A percentile compares a stretch with the other conserved stretches of the same genome.
These are phyloP conservation scores for Brassica carinata DNA, from an alignment of 345 rosid genomes.

Conservation along the genomic window DNA sequence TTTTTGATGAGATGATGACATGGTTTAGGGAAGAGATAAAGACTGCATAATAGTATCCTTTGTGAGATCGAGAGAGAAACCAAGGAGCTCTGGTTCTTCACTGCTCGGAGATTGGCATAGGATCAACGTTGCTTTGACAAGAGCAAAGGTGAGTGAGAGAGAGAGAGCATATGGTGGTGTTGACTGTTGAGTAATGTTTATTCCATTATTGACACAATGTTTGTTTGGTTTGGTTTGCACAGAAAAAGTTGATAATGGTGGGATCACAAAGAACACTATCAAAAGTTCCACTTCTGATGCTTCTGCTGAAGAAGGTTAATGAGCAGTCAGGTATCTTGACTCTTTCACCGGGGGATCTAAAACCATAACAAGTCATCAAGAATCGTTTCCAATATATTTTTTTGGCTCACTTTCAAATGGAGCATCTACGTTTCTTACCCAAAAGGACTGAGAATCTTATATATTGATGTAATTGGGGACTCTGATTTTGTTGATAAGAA, in stretches of 20 bases:
- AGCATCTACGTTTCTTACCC: too few relatives aligned
- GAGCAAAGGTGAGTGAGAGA: too few relatives aligned
- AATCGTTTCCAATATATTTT: too few relatives aligned
- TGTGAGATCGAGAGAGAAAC: too few relatives aligned
- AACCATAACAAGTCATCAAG: slow-evolving; percentile 11
- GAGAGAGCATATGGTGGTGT: too few relatives aligned
- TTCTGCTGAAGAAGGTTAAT: slow-evolving; percentile 69
- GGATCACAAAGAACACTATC: slow-evolving; percentile 80
- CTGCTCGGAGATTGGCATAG: slow-evolving; percentile 97
- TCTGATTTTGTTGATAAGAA: slow-evolving; percentile 17
- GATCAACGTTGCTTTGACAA: slow-evolving; percentile 94
- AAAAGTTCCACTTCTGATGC: slow-evolving; percentile 78
- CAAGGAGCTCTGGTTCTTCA: slow-evolving; percentile 57
- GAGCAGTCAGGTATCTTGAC: slow-evolving; percentile 69
- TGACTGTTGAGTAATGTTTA: too few relatives aligned
- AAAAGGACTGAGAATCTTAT: too few relatives aligned
- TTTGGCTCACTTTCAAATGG: too few relatives aligned
- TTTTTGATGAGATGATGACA: slow-evolving; percentile 15
- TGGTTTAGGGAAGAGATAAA: too few relatives aligned
- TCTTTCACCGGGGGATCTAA: slow-evolving; percentile 34
- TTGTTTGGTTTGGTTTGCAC: slow-evolving; percentile 17
- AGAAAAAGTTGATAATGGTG: slow-evolving; percentile 95
- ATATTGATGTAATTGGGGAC: too few relatives aligned
- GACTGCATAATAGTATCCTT: too few relatives aligned
- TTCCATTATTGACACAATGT: background rate